phyloP scores from a whole-genome alignment of 495 filamentous ascomycete genomes.

The Evernia prunastri region DNA sequence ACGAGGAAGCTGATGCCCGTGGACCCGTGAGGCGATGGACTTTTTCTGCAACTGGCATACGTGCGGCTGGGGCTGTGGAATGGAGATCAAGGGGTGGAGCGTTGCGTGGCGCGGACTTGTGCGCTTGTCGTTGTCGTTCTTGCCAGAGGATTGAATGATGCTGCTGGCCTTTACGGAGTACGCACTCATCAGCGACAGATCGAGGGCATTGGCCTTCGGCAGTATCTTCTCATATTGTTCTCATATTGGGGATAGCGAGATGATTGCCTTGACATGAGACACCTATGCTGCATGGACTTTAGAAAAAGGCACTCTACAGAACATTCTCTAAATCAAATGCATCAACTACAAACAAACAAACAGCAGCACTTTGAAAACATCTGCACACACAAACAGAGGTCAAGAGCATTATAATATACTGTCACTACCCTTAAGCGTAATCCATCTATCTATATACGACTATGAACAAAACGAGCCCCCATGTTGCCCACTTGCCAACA shows the following conservation, averaged over 20 bases:
- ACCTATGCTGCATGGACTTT: background rate
- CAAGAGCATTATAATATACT: background rate
- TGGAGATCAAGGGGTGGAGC: background rate
- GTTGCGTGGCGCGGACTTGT: background rate
- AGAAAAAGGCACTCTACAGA: background rate
- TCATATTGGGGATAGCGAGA: too few relatives aligned
- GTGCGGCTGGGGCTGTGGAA: background rate
- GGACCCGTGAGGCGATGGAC: background rate
- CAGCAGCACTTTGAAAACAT: too few relatives aligned
- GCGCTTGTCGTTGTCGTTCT: background rate
- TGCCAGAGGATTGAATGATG: background rate
- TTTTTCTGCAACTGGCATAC: too few relatives aligned
- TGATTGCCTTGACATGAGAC: background rate
- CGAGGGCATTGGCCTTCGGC: background rate
- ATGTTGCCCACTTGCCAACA: background rate
- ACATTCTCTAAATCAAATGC: background rate
- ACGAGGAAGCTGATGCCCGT: constrained; percentile 39
- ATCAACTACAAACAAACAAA: too few relatives aligned
- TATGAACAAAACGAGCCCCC: too few relatives aligned
- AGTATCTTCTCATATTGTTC: too few relatives aligned
- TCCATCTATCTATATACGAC: background rate
- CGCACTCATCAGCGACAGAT: background rate
- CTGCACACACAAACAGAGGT: too few relatives aligned
- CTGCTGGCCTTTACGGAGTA: background rate
- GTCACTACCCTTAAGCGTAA: background rate